Evolutionary conservation across 306 rosid species (phyloP).

Genomic region (Aeschynomene evenia): DNA sequence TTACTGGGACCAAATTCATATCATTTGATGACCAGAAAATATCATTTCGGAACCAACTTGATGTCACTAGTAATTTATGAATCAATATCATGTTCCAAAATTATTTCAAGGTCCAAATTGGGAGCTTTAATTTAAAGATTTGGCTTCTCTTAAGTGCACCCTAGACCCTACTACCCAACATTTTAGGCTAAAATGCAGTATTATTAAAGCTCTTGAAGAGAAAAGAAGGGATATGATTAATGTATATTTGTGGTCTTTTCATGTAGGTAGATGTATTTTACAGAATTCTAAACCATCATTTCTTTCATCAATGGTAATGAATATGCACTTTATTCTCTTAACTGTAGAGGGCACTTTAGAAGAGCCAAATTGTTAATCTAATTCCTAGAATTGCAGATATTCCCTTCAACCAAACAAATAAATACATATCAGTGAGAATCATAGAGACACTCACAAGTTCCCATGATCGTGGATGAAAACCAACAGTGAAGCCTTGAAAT

Average conservation of each 20-base stretch:
- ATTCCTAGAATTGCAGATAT: slow-evolving; percentile 7
- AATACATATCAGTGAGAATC: slow-evolving; percentile 19
- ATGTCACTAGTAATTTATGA: background rate
- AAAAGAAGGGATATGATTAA: too few species aligned
- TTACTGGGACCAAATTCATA: slow-evolving; percentile 1
- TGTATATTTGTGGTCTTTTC: background rate
- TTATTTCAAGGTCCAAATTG: slow-evolving; percentile 11
- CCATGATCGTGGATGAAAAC: slow-evolving; percentile 97
- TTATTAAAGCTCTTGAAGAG: background rate
- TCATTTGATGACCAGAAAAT: slow-evolving; percentile 1
- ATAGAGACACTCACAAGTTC: slow-evolving; percentile 70
- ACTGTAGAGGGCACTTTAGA: background rate
- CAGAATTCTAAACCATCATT: background rate
- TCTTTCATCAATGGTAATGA: background rate
- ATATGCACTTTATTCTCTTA: background rate
- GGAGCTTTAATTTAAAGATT: background rate
- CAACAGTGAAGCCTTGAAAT: slow-evolving; percentile 89
- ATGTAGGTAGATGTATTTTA: background rate
- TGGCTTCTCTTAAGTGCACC: background rate
- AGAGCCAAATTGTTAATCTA: background rate
- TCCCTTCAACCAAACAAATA: slow-evolving; percentile 17
- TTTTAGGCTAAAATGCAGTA: background rate
- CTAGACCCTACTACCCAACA: too few species aligned
- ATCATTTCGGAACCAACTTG: slow-evolving; percentile 15
- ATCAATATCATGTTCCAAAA: slow-evolving; percentile 7